Percentiles rank a stretch among this genome's conserved stretches.
Evolutionary conservation across 768 basidiomycete species (phyloP).

Genomic region (Amanita pallidorosea): DNA sequence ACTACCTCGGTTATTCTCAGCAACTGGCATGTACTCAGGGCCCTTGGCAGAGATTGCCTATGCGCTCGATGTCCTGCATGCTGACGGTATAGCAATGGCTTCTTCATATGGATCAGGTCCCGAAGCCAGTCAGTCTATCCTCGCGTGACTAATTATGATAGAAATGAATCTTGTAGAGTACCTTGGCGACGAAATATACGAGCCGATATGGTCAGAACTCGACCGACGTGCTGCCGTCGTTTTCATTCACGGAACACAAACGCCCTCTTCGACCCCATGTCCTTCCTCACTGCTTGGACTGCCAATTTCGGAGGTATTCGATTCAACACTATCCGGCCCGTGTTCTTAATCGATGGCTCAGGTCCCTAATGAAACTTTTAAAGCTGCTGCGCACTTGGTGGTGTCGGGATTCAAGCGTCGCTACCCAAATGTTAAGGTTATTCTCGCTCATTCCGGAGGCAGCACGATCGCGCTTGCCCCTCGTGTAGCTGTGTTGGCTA

Average conservation of each 20-base stretch:
- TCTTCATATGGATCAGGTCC: slow-evolving; percentile 55
- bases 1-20: neutral
- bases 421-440: slow-evolving; percentile 47
- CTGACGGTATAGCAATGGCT: slow-evolving; percentile 54
- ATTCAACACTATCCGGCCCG: neutral
- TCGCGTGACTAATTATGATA: neutral
- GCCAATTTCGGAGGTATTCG: slow-evolving; percentile 51
- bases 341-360: slow-evolving; percentile 13
- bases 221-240: slow-evolving; percentile 47
- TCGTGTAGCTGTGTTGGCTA: slow-evolving; percentile 57
- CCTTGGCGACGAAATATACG: slow-evolving; percentile 52
- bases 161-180: slow-evolving; percentile 23
- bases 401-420: slow-evolving; percentile 58
- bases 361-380: slow-evolving; percentile 79
- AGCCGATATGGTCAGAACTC: slow-evolving; percentile 63
- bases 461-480: slow-evolving; percentile 53
- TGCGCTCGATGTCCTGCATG: slow-evolving; percentile 48
- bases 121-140: slow-evolving; percentile 34
- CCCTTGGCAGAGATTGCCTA: slow-evolving; percentile 49
- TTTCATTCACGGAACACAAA: slow-evolving; percentile 66
- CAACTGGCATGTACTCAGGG: slow-evolving; percentile 23
- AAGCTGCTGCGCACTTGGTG: slow-evolving; percentile 70
- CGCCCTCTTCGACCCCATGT: slow-evolving; percentile 49
- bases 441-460: slow-evolving; percentile 72
- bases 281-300: slow-evolving; percentile 57